Evolutionary conservation across 805 yeast genomes (phyloP).

Genomic region (Candida verbasci): DNA sequence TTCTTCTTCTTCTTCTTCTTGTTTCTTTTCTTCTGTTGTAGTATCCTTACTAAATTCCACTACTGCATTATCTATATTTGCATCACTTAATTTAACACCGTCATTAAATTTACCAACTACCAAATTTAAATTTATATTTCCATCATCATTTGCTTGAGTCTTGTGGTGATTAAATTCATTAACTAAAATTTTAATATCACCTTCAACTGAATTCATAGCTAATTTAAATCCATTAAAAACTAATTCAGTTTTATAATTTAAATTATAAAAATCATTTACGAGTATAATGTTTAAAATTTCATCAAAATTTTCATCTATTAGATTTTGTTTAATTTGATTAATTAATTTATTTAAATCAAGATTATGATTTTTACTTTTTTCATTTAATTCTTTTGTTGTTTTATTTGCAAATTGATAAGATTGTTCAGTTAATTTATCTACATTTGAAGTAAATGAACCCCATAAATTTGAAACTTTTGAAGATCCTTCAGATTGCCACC

Average conservation of each 20-base stretch:
- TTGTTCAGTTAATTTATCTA: constrained; percentile 44
- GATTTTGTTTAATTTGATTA: constrained; percentile 44
- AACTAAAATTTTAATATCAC: constrained; percentile 62
- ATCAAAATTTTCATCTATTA: constrained; percentile 48
- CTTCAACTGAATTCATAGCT: constrained; percentile 74
- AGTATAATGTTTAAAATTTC: constrained; percentile 40
- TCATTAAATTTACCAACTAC: constrained; percentile 84
- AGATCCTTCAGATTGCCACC: constrained; percentile 78
- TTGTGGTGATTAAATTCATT: constrained; percentile 48
- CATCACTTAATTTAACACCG: constrained; percentile 78
- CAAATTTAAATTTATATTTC: constrained; percentile 60
- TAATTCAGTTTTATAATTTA: constrained; percentile 42
- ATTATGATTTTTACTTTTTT: constrained; percentile 33
- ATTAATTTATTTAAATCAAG: constrained; percentile 20
- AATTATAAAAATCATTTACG: constrained; percentile 62
- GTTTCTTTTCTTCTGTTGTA: constrained; percentile 16
- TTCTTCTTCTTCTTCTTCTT: constrained; percentile 15
- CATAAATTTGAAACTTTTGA: constrained; percentile 60
- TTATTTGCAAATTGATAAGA: constrained; percentile 47
- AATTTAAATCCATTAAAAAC: constrained; percentile 53
- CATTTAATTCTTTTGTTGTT: constrained; percentile 37
- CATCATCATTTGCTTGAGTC: constrained; percentile 56
- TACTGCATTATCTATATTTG: constrained; percentile 77
- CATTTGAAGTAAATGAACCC: constrained; percentile 59
- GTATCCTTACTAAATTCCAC: constrained; percentile 27